These are phyloP conservation scores for Isabelozyma pseudorhagii DNA, from an alignment of 805 yeast species.

Conservation along the genomic window DNA sequence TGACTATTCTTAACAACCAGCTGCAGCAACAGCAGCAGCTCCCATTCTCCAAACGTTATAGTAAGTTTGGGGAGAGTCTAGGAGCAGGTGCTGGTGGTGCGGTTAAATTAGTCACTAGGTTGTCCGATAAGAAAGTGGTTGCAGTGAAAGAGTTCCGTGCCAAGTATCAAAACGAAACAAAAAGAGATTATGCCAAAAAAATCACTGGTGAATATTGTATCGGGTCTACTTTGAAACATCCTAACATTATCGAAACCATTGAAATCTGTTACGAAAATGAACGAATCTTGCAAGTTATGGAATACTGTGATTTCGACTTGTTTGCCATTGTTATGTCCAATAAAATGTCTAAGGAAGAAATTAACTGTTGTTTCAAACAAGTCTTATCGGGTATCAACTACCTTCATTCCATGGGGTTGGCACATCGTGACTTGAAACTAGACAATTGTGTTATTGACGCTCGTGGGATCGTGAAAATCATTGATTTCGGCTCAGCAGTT, in stretches of 20 bases:
- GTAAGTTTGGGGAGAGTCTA: conserved; percentile 67
- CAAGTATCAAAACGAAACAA: conserved; percentile 63
- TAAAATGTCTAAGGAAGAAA: conserved; percentile 75
- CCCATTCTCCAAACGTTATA: conserved; percentile 52
- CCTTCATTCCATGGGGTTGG: conserved; percentile 79
- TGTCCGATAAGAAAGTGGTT: conserved; percentile 66
- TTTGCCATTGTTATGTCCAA: conserved; percentile 95
- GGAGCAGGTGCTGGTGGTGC: conserved; percentile 92
- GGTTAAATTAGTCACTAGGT: conserved; percentile 67
- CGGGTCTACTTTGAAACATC: conserved; percentile 84
- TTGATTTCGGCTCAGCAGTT: conserved; percentile 92
- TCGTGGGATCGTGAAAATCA: conserved; percentile 82
- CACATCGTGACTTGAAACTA: conserved; percentile 87
- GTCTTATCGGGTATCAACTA: conserved; percentile 77
- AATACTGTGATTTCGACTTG: conserved; percentile 82
- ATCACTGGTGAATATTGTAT: conserved; percentile 88
- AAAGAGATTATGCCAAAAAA: conserved; percentile 78
- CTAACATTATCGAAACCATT: conserved; percentile 85
- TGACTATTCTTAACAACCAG: conserved; percentile 16
- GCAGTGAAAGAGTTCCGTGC: conserved; percentile 84
- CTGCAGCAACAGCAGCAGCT: conserved; percentile 11
- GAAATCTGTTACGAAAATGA: conserved; percentile 89
- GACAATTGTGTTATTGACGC: conserved; percentile 88
- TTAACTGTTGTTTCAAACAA: conserved; percentile 88
- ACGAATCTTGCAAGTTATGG: conserved; percentile 87